These are phyloP conservation scores for Emydomyces testavorans DNA, from an alignment of 2,329 filamentous ascomycete genomes.

Conservation along the genomic window DNA sequence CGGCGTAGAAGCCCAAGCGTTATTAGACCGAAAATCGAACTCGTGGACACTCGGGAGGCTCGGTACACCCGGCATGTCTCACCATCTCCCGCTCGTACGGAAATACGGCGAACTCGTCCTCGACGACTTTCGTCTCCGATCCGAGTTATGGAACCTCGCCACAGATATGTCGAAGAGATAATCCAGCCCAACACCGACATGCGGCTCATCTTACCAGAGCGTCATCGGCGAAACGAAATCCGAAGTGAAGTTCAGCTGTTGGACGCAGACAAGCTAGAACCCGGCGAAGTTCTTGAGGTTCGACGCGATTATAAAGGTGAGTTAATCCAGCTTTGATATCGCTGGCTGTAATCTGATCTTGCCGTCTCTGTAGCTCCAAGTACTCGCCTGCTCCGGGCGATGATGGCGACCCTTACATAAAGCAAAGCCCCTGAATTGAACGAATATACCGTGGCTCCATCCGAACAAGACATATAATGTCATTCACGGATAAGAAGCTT, in stretches of 20 bases:
- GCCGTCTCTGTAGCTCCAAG: conserved; percentile 44
- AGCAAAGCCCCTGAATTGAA: no score
- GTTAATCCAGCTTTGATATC: conserved; percentile 22
- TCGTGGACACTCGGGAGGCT: conserved; percentile 22
- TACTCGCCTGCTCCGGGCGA: conserved; percentile 53
- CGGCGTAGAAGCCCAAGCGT: conserved; percentile 21
- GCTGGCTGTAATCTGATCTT: conserved; percentile 5
- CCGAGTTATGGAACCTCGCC: conserved; percentile 27
- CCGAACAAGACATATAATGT: background rate
- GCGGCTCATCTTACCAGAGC: conserved; percentile 41
- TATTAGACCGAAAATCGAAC: conserved; percentile 19
- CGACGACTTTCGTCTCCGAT: conserved; percentile 30
- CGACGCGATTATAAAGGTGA: conserved; percentile 93
- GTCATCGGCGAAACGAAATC: conserved; percentile 46
- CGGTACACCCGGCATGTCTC: conserved; percentile 8
- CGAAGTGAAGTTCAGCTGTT: conserved; percentile 60
- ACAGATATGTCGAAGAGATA: conserved; percentile 28
- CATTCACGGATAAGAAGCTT: no score
- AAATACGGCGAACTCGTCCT: conserved; percentile 14
- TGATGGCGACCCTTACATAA: conserved; percentile 60
- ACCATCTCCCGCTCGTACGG: conserved; percentile 6
- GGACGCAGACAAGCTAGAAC: conserved; percentile 49
- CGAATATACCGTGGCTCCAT: no score
- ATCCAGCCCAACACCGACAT: conserved; percentile 40
- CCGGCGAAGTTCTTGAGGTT: conserved; percentile 48